A percentile compares a stretch with the other conserved stretches of the same genome.
These are phyloP conservation scores for Meredithiella fracta DNA, from an alignment of 2,329 filamentous ascomycete genomes.

Conservation along the genomic window DNA sequence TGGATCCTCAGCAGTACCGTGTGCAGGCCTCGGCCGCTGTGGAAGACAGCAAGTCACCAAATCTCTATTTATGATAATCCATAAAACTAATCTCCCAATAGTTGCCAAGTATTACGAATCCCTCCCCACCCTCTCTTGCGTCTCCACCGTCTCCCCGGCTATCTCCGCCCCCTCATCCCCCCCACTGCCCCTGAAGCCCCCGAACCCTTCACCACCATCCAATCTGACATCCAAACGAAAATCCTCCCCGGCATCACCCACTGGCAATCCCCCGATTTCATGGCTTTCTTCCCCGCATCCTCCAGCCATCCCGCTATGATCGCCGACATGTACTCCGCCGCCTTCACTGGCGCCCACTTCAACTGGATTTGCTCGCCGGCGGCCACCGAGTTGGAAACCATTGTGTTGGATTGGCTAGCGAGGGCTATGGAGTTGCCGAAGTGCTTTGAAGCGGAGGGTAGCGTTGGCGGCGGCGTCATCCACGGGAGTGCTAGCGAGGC, in stretches of 20 bases:
- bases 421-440: constrained; percentile 56
- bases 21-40: constrained; percentile 61
- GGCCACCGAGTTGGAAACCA: constrained; percentile 82
- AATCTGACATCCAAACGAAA: constrained; percentile 65
- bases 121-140: constrained; percentile 51
- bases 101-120: constrained; percentile 73
- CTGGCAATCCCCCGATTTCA: constrained; percentile 88
- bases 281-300: constrained; percentile 83
- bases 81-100: constrained; percentile 22
- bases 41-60: constrained; percentile 53
- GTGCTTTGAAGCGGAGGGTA: constrained; percentile 51
- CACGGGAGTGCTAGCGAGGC: constrained; percentile 84
- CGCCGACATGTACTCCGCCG: constrained; percentile 79
- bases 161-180: constrained; percentile 67
- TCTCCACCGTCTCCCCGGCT: constrained; percentile 73
- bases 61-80: constrained; percentile 9
- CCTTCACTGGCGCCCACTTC: constrained; percentile 81
- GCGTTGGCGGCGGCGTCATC: constrained; percentile 81
- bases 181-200: constrained; percentile 43
- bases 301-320: constrained; percentile 73
- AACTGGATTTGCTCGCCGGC: constrained; percentile 94
- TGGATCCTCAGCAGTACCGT: constrained; percentile 68
- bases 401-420: constrained; percentile 84
- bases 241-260: constrained; percentile 89
- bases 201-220: constrained; percentile 64